These are phyloP conservation scores for Solanum dulcamara DNA, from an alignment of 257 asterid genomes.

Conservation along the genomic window DNA sequence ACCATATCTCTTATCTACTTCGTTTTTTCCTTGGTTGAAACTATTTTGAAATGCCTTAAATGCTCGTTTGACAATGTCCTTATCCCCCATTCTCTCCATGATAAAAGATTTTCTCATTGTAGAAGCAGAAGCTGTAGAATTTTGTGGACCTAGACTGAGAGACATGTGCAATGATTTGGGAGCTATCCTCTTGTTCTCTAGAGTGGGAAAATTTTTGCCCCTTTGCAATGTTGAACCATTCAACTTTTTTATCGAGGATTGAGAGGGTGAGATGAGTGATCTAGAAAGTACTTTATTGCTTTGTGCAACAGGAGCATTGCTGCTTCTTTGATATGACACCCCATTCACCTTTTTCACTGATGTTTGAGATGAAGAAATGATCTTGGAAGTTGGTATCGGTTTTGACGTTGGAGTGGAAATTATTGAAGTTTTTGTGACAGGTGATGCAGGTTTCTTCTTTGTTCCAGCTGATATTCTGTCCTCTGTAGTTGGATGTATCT, in stretches of 20 bases:
- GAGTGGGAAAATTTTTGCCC: slow-evolving; percentile 20
- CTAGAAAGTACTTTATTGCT: slow-evolving; percentile 30
- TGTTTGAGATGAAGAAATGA: slow-evolving; percentile 19
- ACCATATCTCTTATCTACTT: slow-evolving; percentile 23
- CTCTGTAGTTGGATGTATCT: slow-evolving; percentile 41
- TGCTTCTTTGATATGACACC: slow-evolving; percentile 16
- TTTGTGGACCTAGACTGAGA: slow-evolving; percentile 51
- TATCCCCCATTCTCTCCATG: slow-evolving; percentile 94
- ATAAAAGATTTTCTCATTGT: slow-evolving; percentile 66
- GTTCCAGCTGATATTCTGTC: slow-evolving; percentile 22
- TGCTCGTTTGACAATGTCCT: slow-evolving; percentile 80
- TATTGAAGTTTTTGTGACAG: slow-evolving; percentile 28
- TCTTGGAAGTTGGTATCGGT: slow-evolving; percentile 7
- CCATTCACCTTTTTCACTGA: slow-evolving; percentile 24
- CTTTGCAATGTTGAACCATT: slow-evolving; percentile 23
- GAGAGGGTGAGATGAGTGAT: neutral
- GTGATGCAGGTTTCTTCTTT: slow-evolving; percentile 36
- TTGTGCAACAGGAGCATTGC: slow-evolving; percentile 9
- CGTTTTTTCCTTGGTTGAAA: slow-evolving; percentile 22
- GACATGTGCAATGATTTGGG: slow-evolving; percentile 80
- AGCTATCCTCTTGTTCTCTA: slow-evolving; percentile 33
- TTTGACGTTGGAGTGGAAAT: slow-evolving; percentile 22
- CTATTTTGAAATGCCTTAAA: slow-evolving; percentile 73
- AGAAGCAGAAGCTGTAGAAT: slow-evolving; percentile 22
- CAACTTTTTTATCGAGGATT: neutral